Conservation (phyloP, 164 flowering plant species). For the Stephania yunnanensis region DNA sequence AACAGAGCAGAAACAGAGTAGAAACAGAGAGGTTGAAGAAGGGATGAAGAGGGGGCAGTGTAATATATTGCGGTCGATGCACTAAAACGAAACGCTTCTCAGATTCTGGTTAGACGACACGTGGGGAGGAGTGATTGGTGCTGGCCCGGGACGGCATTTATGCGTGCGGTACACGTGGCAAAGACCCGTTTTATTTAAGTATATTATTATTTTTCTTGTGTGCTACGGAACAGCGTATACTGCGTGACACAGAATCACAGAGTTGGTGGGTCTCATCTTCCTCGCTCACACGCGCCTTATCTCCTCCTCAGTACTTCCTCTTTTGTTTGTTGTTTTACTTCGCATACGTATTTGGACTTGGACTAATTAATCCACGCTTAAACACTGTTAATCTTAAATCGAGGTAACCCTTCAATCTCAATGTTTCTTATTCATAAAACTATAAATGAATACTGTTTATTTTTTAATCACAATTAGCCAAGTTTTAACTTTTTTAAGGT, state of each 20-base stretch:
- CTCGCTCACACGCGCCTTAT: neutral
- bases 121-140: slow-evolving; percentile 5
- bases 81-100: slow-evolving; percentile 2
- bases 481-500: no score
- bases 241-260: neutral
- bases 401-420: no score
- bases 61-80: slow-evolving; percentile 2
- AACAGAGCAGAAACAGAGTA: neutral
- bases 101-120: slow-evolving; percentile 11
- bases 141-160: slow-evolving; percentile 6
- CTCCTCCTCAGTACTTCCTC: neutral
- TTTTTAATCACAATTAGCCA: no score
- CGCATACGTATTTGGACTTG: neutral
- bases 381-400: no score
- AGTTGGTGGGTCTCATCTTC: neutral
- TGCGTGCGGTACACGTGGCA: slow-evolving; percentile 6
- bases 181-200: neutral
- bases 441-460: no score
- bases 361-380: no score
- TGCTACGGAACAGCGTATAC: neutral
- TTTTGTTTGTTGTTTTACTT: neutral
- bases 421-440: no score
- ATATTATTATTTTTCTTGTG: neutral
- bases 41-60: neutral
- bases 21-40: neutral